Evolutionary conservation across 2,329 filamentous ascomycete species (phyloP).

Genomic region (Alternaria hordeiaustralica): DNA sequence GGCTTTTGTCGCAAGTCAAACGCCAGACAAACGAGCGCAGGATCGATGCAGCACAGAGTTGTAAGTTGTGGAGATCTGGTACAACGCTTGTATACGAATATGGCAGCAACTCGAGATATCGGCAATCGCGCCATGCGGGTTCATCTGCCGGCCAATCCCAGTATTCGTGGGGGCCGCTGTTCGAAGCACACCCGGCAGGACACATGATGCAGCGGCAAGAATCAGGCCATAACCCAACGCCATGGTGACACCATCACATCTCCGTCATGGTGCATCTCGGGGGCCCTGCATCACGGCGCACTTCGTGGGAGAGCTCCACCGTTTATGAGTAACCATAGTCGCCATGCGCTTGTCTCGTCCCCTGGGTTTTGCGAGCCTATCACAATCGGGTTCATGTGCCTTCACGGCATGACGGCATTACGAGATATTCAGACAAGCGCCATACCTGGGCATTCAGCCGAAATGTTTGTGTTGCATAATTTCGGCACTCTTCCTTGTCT

Average conservation of each 20-base stretch:
- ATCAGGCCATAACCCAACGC: not conserved
- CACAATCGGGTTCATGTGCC: not conserved
- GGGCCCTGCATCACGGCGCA: slow-evolving; percentile 1
- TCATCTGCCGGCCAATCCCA: not conserved
- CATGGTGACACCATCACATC: not conserved
- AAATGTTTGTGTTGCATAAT: not conserved
- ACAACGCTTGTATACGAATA: not conserved
- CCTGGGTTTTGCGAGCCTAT: not conserved
- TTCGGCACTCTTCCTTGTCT: not conserved
- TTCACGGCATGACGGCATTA: not conserved
- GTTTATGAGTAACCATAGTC: not conserved
- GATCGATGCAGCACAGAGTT: not conserved
- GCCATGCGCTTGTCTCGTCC: not conserved
- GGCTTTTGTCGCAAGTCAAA: not conserved
- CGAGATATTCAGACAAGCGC: not conserved
- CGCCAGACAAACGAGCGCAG: not conserved
- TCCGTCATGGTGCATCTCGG: not conserved
- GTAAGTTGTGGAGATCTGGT: slow-evolving; percentile 3
- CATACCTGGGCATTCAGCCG: not conserved
- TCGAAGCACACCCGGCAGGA: not conserved
- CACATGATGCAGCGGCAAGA: not conserved
- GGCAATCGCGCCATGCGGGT: not conserved
- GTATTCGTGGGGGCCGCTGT: not conserved
- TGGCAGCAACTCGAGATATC: not conserved
- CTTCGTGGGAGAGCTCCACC: not conserved